phyloP scores from a whole-genome alignment of 108 stramenopile genomes.

The Cyclostephanos tholiformis region DNA sequence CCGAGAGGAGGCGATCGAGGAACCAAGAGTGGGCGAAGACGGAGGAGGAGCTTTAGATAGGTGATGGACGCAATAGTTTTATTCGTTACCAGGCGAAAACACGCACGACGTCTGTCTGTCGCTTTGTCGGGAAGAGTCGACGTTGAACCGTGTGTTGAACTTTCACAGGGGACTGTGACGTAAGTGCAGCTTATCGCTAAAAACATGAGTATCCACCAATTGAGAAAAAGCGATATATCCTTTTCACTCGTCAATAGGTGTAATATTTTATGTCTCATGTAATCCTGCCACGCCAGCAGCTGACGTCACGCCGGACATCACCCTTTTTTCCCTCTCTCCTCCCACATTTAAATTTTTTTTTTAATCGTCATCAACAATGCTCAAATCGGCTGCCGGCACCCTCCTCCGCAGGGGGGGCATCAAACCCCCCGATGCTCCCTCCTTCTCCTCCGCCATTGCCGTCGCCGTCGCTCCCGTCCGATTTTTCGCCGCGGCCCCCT shows the following conservation, averaged over 20 bases:
- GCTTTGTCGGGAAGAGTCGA: not conserved
- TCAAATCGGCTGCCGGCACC: conserved; percentile 8
- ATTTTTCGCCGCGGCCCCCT: conserved; percentile 30
- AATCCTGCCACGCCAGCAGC: too few relatives aligned
- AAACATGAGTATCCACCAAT: too few relatives aligned
- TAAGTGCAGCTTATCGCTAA: not conserved
- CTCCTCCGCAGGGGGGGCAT: conserved; percentile 17
- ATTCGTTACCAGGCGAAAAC: too few relatives aligned
- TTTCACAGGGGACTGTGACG: not conserved
- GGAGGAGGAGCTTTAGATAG: too few relatives aligned
- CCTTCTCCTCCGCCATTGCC: conserved; percentile 5
- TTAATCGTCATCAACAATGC: conserved; percentile 1
- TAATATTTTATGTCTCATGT: too few relatives aligned
- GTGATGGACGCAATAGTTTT: too few relatives aligned
- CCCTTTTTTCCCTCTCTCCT: not conserved
- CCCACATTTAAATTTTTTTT: too few relatives aligned
- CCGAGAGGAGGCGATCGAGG: not conserved
- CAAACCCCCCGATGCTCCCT: not conserved
- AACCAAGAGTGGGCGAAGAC: not conserved
- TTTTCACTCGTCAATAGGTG: too few relatives aligned
- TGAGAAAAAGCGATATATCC: too few relatives aligned
- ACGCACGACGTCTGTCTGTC: not conserved
- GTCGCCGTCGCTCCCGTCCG: not conserved
- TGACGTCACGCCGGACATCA: not conserved
- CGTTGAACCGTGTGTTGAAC: too few relatives aligned